These are phyloP conservation scores for Alternaria hordeiaustralica DNA, from an alignment of 2,329 filamentous ascomycete genomes.

Conservation along the genomic window DNA sequence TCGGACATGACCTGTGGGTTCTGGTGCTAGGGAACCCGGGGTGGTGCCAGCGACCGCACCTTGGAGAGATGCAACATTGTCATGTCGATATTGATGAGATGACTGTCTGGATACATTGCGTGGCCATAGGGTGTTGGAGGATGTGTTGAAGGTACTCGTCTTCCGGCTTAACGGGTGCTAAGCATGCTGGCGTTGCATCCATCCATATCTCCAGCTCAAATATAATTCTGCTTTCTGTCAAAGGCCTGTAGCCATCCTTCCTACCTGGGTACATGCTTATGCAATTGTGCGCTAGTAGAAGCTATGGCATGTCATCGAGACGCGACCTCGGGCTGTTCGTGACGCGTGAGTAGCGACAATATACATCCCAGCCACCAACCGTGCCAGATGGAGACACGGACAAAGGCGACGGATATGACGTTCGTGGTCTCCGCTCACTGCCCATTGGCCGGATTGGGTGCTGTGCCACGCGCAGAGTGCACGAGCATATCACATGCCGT, in stretches of 20 bases:
- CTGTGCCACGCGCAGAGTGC: conserved; percentile 15
- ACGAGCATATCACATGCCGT: conserved; percentile 10
- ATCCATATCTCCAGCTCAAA: neutral
- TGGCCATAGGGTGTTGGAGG: neutral
- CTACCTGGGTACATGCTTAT: neutral
- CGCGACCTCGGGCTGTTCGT: neutral
- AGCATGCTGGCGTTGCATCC: neutral
- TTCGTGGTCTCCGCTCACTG: neutral
- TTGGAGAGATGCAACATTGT: neutral
- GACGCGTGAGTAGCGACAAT: neutral
- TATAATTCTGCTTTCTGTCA: neutral
- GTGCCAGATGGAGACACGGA: neutral
- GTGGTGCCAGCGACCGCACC: neutral
- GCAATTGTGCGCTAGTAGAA: neutral
- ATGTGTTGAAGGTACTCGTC: neutral
- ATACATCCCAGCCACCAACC: neutral
- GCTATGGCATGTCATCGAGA: neutral
- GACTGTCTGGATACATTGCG: neutral
- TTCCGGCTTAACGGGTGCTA: too few relatives aligned
- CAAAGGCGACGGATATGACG: neutral
- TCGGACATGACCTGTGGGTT: conserved; percentile 6
- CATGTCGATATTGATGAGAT: neutral
- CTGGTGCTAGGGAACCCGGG: neutral
- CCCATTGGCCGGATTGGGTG: conserved; percentile 3
- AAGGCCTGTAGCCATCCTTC: neutral